Evolutionary conservation across 345 rosid species (phyloP).

Genomic region (Citrus trifoliata): DNA sequence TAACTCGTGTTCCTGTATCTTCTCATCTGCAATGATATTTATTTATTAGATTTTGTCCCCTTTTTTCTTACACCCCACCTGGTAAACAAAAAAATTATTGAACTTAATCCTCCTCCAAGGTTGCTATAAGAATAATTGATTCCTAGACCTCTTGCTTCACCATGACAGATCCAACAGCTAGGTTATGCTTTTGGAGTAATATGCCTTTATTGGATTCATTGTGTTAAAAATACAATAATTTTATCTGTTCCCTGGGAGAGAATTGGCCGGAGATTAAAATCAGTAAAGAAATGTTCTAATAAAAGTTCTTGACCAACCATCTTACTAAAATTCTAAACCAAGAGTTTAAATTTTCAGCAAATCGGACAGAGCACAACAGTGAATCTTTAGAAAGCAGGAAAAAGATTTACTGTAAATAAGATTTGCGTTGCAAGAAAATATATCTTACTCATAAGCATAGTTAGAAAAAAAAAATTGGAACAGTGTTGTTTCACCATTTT

Average conservation of each 20-base stretch:
- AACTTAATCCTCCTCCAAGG: neutral
- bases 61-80: neutral
- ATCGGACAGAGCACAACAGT: neutral
- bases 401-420: constrained; percentile 24
- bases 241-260: constrained; percentile 11
- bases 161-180: neutral
- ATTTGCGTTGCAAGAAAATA: constrained; percentile 28
- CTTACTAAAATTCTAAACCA: constrained; percentile 6
- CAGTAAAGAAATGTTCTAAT: constrained; percentile 4
- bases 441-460: neutral
- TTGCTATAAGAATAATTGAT: neutral
- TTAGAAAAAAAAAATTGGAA: constrained; percentile 12
- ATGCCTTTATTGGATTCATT: constrained; percentile 26
- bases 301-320: constrained; percentile 1
- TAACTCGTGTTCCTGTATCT: constrained; percentile 37
- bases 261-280: constrained; percentile 14
- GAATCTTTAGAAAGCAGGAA: constrained; percentile 11
- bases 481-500: constrained; percentile 23
- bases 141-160: neutral
- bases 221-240: constrained; percentile 8
- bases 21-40: constrained; percentile 48
- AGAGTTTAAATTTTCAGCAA: constrained; percentile 6
- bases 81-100: neutral
- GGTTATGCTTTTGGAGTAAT: constrained; percentile 32
- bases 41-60: constrained; percentile 22